Base-by-base conservation (phyloP, 2,329 filamentous ascomycete genomes). In the Bipolaris oryzae region DNA sequence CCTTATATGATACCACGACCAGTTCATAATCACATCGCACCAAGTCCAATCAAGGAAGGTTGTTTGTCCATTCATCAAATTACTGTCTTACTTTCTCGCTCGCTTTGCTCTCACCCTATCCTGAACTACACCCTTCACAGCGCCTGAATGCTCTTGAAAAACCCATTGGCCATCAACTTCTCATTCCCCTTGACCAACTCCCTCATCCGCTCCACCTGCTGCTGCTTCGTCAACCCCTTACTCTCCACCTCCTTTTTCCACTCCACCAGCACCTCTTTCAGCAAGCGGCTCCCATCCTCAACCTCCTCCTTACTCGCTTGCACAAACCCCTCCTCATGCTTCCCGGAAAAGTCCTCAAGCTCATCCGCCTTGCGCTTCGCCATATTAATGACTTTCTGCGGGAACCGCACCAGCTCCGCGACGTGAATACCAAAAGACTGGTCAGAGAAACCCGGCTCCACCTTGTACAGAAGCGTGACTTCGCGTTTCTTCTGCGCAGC, bases 391-490 rank as follows among this genome's bases (percentile, higher is more conserved):
- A 99, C 96, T 79, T 99, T 99, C 67, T 92, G 89, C 0, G 95
- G 95, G 79, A 99, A 99, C 42, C 93, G 87, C 18, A 99, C 95
- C 5, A 99, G 85, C 79, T 99, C 95, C 0, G 95, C 95, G 13
- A 99, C 96, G 77, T 99, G 95, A 68, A 99, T 99, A 68, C 95
- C 95, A 75, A 99, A 99, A 56, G 90, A 95, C 79, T 99, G 95
- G 76, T 99, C 95, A 73, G 92, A 97, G 67, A 99, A 89, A 46
- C 95, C 95, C 0, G 91, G 91, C 71, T 96, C 91, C 34, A 99
- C 95, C 79, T 96, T 96, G 82, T 99, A 99, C 5, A 99, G 85
- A 6, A 99, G 84, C 1, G 94, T 98, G 44, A 99, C 96, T 78
- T 98, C 92, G 37, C 84, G 64, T 82, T 81, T 62, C 63, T 72